Conservation (phyloP, 176 grass and related monocot genomes). For the Elaeis guineensis region DNA sequence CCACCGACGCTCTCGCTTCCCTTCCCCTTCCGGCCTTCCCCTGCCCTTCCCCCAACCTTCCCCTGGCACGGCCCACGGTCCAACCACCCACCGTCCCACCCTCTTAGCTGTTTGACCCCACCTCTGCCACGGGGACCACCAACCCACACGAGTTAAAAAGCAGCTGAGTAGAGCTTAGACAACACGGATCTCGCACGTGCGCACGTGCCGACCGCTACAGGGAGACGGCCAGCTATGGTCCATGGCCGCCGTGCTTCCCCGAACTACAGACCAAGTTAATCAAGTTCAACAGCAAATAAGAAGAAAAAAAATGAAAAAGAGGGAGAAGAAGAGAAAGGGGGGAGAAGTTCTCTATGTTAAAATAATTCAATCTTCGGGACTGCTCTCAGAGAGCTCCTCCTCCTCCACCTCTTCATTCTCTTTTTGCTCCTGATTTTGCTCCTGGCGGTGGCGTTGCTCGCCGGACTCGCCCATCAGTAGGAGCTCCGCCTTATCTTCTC, state of each 20-base stretch:
- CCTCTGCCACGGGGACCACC: constrained; percentile 4
- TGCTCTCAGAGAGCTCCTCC: constrained; percentile 46
- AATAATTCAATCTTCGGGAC: constrained; percentile 21
- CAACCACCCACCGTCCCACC: constrained; percentile 5
- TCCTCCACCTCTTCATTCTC: constrained; percentile 26
- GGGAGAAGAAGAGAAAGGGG: constrained; percentile 4
- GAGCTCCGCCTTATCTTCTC: constrained; percentile 5
- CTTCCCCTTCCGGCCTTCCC: not conserved
- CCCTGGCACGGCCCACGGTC: constrained; percentile 21
- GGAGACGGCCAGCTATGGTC: constrained; percentile 4
- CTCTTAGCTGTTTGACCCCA: not conserved
- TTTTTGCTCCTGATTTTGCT: constrained; percentile 22
- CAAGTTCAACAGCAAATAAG: no score
- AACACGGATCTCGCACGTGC: no score
- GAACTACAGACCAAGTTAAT: constrained; percentile 5
- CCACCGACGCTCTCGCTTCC: not conserved
- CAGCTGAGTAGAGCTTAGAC: no score
- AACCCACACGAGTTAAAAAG: not conserved
- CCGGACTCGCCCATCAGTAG: constrained; percentile 15
- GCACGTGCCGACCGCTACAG: not conserved
- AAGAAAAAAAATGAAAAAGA: constrained; percentile 5
- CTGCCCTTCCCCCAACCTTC: not conserved
- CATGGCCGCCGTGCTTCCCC: constrained; percentile 9
- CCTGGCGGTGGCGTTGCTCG: not conserved
- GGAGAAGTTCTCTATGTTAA: constrained; percentile 5